Conservation (phyloP, 306 rosid species). For the Psophocarpus tetragonolobus region DNA sequence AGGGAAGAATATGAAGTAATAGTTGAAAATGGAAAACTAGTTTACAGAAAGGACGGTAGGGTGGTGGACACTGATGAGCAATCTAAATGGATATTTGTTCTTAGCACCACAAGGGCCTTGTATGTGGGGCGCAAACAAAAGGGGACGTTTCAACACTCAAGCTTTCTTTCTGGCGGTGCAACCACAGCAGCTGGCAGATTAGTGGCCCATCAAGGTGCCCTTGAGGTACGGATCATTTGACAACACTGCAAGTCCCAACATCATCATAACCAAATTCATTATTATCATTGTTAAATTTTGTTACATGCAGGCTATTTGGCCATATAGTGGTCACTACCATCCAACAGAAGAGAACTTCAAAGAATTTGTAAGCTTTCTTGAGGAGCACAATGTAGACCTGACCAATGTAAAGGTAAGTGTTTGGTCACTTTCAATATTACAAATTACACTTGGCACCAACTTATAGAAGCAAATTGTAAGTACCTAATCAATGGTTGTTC, state of each 20-base stretch:
- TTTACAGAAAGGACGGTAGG: constrained; percentile 50
- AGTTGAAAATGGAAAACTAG: constrained; percentile 69
- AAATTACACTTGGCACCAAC: background rate
- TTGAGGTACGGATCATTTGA: constrained; percentile 54
- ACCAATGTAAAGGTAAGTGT: constrained; percentile 73
- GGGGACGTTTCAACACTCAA: constrained; percentile 87
- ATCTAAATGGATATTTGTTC: constrained; percentile 90
- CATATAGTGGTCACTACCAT: constrained; percentile 95
- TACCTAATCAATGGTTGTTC: background rate
- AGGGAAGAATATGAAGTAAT: constrained; percentile 83
- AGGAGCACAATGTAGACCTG: constrained; percentile 78
- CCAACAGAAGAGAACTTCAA: constrained; percentile 93
- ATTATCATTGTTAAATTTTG: background rate
- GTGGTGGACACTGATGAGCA: constrained; percentile 59
- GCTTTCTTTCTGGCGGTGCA: constrained; percentile 92
- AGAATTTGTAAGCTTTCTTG: constrained; percentile 79
- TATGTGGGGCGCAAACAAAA: constrained; percentile 88
- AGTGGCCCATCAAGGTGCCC: constrained; percentile 65
- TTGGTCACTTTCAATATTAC: background rate
- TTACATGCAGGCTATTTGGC: constrained; percentile 85
- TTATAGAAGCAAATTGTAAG: background rate
- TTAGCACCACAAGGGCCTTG: constrained; percentile 82
- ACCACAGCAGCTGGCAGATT: constrained; percentile 96
- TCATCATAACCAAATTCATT: background rate
- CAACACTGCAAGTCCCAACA: background rate